Evolutionary conservation across 352 stramenopile species (phyloP).

Genomic region (Globisporangium polare): DNA sequence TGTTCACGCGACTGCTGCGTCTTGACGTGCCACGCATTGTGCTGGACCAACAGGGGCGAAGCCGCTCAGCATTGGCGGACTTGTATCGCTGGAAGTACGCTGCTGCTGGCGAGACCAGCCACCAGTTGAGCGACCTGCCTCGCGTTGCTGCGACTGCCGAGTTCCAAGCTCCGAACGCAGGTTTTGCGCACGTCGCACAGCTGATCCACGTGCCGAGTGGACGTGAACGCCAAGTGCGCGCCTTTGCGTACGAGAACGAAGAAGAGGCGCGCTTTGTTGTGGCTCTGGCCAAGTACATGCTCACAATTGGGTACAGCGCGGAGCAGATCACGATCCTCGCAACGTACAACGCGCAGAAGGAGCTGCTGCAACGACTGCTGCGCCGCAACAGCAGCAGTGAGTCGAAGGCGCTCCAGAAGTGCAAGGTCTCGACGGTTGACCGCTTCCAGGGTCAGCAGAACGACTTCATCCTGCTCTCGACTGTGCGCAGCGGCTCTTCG

Average conservation of each 20-base stretch:
- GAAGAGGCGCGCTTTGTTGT: slow-evolving; percentile 94
- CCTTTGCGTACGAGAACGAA: slow-evolving; percentile 94
- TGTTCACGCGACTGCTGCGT: slow-evolving; percentile 94
- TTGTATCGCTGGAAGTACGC: slow-evolving; percentile 12
- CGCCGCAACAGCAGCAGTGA: slow-evolving; percentile 8
- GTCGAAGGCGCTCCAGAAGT: slow-evolving; percentile 11
- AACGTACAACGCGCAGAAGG: slow-evolving; percentile 94
- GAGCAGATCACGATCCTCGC: slow-evolving; percentile 93
- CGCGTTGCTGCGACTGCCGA: slow-evolving; percentile 6
- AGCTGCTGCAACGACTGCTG: slow-evolving; percentile 89
- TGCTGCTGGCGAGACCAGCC: neutral
- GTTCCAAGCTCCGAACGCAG: slow-evolving; percentile 78
- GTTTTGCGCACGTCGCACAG: slow-evolving; percentile 89
- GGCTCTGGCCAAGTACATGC: slow-evolving; percentile 91
- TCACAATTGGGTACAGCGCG: slow-evolving; percentile 88
- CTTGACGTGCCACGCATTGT: slow-evolving; percentile 90
- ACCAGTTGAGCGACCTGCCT: slow-evolving; percentile 3
- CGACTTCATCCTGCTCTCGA: slow-evolving; percentile 93
- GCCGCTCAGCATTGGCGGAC: slow-evolving; percentile 4
- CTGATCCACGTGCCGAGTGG: slow-evolving; percentile 77
- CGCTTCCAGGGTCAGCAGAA: slow-evolving; percentile 96
- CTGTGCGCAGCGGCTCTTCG: slow-evolving; percentile 83
- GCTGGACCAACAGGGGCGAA: slow-evolving; percentile 49
- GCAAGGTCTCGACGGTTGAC: slow-evolving; percentile 90
- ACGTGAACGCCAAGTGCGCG: slow-evolving; percentile 65